phyloP scores from a whole-genome alignment of 2,329 filamentous ascomycete species.

The Bisporella sp. region DNA sequence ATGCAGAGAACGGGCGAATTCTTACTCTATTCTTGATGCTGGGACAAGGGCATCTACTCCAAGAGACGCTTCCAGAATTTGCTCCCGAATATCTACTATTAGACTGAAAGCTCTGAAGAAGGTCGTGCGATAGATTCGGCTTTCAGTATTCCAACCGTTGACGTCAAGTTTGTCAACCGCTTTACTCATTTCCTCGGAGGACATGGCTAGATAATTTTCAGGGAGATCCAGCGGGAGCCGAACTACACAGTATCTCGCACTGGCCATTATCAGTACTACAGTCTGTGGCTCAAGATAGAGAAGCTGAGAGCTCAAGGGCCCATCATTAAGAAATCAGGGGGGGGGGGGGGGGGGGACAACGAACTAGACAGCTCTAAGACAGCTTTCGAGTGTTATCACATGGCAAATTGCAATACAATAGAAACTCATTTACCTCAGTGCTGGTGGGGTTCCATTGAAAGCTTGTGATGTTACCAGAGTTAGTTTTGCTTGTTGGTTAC shows the following conservation, averaged over 20 bases:
- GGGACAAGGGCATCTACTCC: constrained; percentile 20
- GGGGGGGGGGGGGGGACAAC: too few species aligned
- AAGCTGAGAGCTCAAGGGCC: too few species aligned
- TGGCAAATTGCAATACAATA: too few species aligned
- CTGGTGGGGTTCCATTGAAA: constrained; percentile 21
- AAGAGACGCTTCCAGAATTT: constrained; percentile 23
- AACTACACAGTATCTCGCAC: constrained; percentile 18
- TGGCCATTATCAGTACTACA: too few species aligned
- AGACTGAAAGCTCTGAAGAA: constrained; percentile 13
- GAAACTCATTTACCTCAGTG: constrained; percentile 4
- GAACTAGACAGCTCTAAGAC: too few species aligned
- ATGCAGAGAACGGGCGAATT: background rate
- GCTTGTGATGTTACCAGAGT: background rate
- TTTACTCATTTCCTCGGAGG: constrained; percentile 10
- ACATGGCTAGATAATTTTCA: constrained; percentile 17
- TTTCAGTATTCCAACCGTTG: constrained; percentile 21
- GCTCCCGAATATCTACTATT: constrained; percentile 18
- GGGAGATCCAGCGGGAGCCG: constrained; percentile 20
- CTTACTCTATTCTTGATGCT: constrained; percentile 16
- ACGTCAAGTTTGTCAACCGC: constrained; percentile 14
- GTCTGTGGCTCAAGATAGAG: too few species aligned
- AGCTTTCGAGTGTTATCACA: too few species aligned
- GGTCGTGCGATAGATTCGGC: constrained; percentile 12
- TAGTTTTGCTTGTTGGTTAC: too few species aligned
- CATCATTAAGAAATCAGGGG: too few species aligned